Evolutionary conservation across 2,329 filamentous ascomycete genomes (phyloP).

Genomic region (Aspergillus luchuensis): DNA sequence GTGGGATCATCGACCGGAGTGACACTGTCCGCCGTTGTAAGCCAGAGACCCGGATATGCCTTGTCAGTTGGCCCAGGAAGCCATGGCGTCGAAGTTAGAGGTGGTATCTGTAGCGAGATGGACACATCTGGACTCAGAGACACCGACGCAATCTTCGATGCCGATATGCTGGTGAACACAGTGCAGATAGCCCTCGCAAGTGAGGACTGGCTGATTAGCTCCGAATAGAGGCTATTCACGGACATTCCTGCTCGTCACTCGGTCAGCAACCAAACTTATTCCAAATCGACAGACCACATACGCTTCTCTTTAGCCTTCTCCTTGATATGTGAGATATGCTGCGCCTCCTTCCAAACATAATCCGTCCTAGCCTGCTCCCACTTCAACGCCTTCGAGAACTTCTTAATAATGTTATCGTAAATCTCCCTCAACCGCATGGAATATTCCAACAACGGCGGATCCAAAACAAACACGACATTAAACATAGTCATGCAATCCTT

Average conservation of each 20-base stretch:
- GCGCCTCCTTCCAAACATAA: conserved; percentile 90
- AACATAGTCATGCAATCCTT: conserved; percentile 88
- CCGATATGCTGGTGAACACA: conserved; percentile 77
- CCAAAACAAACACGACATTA: conserved; percentile 90
- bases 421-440: conserved; percentile 73
- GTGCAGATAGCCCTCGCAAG: conserved; percentile 81
- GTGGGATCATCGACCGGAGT: conserved; percentile 66
- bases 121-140: conserved; percentile 67
- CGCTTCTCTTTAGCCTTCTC: conserved; percentile 72
- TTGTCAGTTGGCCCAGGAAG: conserved; percentile 69
- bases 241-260: conserved; percentile 33
- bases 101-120: conserved; percentile 65
- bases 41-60: conserved; percentile 74
- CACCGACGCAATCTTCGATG: conserved; percentile 82
- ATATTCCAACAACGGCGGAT: conserved; percentile 75
- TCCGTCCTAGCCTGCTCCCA: conserved; percentile 87
- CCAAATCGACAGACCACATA: conserved; percentile 22
- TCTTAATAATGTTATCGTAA: conserved; percentile 86
- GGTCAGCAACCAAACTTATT: conserved; percentile 17
- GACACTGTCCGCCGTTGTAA: conserved; percentile 82
- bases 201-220: conserved; percentile 64
- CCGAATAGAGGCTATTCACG: conserved; percentile 42
- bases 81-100: conserved; percentile 68
- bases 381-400: conserved; percentile 88
- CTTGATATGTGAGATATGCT: conserved; percentile 77